Conservation (phyloP, 116 monocot species). For the Papilionanthe hybrid region DNA sequence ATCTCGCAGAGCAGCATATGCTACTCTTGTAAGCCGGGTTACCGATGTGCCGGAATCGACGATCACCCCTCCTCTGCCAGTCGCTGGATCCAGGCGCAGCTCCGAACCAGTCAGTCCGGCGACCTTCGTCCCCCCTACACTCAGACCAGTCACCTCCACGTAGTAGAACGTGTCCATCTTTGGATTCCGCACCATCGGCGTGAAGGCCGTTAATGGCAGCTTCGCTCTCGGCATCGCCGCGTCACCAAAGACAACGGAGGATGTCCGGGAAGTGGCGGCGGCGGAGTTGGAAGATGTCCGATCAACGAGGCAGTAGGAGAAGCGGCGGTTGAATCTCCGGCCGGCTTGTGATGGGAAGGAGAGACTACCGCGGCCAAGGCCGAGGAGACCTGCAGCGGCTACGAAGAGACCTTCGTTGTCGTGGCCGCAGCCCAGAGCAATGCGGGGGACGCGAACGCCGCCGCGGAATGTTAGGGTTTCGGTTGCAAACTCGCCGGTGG, state of each 20-base stretch:
- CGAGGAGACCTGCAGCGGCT: constrained; percentile 71
- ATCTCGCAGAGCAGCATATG: constrained; percentile 63
- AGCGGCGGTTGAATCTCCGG: constrained; percentile 33
- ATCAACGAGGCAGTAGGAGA: constrained; percentile 87
- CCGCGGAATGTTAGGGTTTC: constrained; percentile 75
- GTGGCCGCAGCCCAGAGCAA: constrained; percentile 85
- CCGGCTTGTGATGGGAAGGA: constrained; percentile 70
- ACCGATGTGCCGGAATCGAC: constrained; percentile 94
- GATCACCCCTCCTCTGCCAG: constrained; percentile 76
- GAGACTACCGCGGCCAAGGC: constrained; percentile 66
- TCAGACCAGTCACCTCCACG: constrained; percentile 57
- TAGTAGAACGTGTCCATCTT: constrained; percentile 83
- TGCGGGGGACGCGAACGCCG: constrained; percentile 33
- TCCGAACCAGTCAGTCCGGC: constrained; percentile 28
- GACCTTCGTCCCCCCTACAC: constrained; percentile 70
- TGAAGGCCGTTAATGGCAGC: constrained; percentile 24
- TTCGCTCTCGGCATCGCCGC: constrained; percentile 15
- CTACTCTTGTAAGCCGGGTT: constrained; percentile 53
- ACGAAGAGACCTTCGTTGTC: constrained; percentile 84
- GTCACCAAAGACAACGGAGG: constrained; percentile 55
- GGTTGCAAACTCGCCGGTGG: constrained; percentile 62
- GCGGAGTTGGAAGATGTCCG: constrained; percentile 34
- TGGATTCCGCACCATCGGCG: constrained; percentile 64
- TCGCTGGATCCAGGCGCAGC: constrained; percentile 51
- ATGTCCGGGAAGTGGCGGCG: not conserved